Base-by-base conservation (phyloP, 306 rosid species). In the Cucurbita moschata region DNA sequence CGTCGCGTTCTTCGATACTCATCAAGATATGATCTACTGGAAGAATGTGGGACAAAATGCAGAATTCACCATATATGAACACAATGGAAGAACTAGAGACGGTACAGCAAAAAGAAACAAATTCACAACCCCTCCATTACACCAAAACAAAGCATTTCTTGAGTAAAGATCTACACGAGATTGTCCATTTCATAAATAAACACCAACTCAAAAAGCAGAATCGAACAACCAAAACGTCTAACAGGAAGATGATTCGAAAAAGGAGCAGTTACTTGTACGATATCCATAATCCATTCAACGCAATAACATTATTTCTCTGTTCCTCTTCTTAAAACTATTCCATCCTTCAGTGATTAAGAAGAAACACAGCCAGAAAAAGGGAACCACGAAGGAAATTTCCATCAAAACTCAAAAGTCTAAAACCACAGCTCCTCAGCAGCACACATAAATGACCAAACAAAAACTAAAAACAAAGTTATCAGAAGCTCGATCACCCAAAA, bases 251-350 rank as follows among this genome's bases (percentile, higher is more conserved):
- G 76, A 76, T 78, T 80, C 66, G 51, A 69, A 63, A 80, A 70
- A 35, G 61, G 79, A 79, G 72, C 35, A 59, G 81, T 81, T 61
- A 62, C 82, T 83, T 84, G 83, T 79, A 68, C 75, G 78, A 69
- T 59, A 86, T 83, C 78, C 81, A 79, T 81, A 64, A 82, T 81
- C 76, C 81, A 79, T 84, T 74, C 76, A 76, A 54, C 54, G 19
- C 60, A 80, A 79, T 53, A 64, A 51, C 50, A 74, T 13, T 38
- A 43, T 43, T 43, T 43, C 6, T 50, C 14, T 65, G 62, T 75
- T 42, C 35, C 40, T 9, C 50, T 74, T 39, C 2, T 15, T 19
- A 2, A 59, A 66, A 19, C 38, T 35, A 4, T 49, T 69, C 16
- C 16, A 15, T 70, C 16, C 4, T 50, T 70, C 44, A 70, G 59